Conservation (phyloP, 1,139 yeast genomes). For the Hansenula sp. region DNA sequence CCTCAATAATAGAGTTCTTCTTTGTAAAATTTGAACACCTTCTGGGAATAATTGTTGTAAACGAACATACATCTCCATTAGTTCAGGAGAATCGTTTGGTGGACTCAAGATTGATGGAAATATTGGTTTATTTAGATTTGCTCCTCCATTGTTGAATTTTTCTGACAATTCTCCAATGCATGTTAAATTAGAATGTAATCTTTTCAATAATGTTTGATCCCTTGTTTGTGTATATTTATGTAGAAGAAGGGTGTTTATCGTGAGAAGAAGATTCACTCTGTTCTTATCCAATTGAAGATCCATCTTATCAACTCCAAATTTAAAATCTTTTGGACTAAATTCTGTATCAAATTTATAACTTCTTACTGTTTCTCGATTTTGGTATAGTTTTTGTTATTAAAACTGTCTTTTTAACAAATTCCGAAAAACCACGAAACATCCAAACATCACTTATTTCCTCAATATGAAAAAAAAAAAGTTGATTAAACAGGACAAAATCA, state of each 20-base stretch:
- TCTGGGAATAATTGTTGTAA: constrained; percentile 23
- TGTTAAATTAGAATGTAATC: constrained; percentile 23
- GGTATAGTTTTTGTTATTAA: not conserved
- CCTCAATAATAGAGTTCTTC: constrained; percentile 10
- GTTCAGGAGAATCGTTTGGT: constrained; percentile 21
- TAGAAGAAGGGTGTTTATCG: not conserved
- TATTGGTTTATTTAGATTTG: constrained; percentile 10
- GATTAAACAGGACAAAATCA: too few species aligned
- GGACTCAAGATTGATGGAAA: constrained; percentile 21
- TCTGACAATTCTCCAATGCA: constrained; percentile 25
- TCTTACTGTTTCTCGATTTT: too few species aligned
- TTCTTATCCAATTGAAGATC: constrained; percentile 1
- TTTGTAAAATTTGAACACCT: constrained; percentile 19
- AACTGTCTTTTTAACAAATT: too few species aligned
- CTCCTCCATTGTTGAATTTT: constrained; percentile 13
- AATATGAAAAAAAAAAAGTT: too few species aligned
- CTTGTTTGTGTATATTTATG: constrained; percentile 1
- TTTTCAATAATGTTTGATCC: constrained; percentile 19
- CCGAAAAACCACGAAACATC: too few species aligned
- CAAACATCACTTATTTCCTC: too few species aligned
- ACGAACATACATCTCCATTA: constrained; percentile 19
- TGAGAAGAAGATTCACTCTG: not conserved
- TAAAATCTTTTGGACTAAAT: not conserved
- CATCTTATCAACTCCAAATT: not conserved
- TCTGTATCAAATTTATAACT: too few species aligned